A percentile compares a stretch with the other conserved stretches of the same genome.
These are phyloP conservation scores for Amanita subjunquillea DNA, from an alignment of 768 basidiomycete species.

Conservation along the genomic window DNA sequence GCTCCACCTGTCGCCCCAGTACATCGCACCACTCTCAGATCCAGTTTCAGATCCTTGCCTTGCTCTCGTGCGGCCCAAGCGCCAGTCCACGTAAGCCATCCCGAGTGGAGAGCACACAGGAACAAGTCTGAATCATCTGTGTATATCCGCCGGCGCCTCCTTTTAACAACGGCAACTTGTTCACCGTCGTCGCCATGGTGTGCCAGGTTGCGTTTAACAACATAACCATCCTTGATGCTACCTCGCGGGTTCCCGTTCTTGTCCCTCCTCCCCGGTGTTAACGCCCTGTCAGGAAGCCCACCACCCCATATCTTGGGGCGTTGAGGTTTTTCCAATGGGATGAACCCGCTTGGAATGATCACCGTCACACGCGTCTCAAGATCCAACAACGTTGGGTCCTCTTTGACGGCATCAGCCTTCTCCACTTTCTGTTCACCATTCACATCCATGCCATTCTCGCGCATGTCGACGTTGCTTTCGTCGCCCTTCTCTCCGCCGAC, in stretches of 20 bases:
- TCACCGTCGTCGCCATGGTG: not conserved
- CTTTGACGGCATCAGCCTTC: constrained; percentile 4
- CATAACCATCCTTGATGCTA: not conserved
- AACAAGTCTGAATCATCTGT: constrained; percentile 73
- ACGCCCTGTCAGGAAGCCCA: constrained; percentile 29
- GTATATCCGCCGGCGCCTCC: constrained; percentile 35
- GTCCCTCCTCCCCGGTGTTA: not conserved
- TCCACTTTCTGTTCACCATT: constrained; percentile 8
- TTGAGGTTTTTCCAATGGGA: constrained; percentile 44
- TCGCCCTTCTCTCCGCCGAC: not conserved
- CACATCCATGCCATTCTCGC: constrained; percentile 8
- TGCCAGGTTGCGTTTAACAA: not conserved
- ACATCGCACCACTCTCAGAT: constrained; percentile 8
- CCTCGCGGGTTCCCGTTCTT: not conserved
- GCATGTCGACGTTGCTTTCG: constrained; percentile 7
- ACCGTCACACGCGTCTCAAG: constrained; percentile 40
- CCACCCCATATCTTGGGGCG: constrained; percentile 65
- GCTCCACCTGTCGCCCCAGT: constrained; percentile 15
- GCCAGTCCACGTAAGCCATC: constrained; percentile 40
- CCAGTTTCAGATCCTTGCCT: constrained; percentile 23
- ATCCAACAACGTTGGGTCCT: constrained; percentile 20
- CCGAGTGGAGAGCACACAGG: constrained; percentile 59
- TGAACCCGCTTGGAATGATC: constrained; percentile 46
- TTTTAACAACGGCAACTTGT: not conserved
- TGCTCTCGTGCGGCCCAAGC: constrained; percentile 24